Evolutionary conservation across 805 yeast genomes (phyloP).

Genomic region (Candida endomychidarum): DNA sequence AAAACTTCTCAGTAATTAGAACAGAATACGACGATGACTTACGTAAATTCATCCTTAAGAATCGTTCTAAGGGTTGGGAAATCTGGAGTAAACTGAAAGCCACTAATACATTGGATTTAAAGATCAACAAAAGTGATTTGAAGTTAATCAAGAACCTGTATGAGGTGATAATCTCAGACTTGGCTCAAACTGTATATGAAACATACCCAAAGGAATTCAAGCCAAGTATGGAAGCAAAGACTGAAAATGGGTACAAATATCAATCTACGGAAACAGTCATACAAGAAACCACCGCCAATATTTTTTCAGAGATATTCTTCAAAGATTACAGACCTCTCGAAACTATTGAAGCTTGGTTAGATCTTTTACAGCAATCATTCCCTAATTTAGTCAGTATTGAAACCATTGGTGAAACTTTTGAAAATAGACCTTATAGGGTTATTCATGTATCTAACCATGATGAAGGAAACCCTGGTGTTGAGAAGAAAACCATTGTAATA

Average conservation of each 20-base stretch:
- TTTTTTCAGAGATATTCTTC: constrained; percentile 58
- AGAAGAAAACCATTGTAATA: constrained; percentile 63
- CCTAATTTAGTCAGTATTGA: constrained; percentile 65
- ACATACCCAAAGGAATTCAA: constrained; percentile 43
- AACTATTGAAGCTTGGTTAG: constrained; percentile 73
- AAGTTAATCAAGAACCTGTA: constrained; percentile 17
- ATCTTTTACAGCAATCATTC: constrained; percentile 55
- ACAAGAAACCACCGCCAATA: constrained; percentile 17
- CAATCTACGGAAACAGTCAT: constrained; percentile 17
- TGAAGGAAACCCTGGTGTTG: constrained; percentile 33
- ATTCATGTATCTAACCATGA: constrained; percentile 57
- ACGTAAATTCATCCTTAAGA: constrained; percentile 18
- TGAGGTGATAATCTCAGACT: constrained; percentile 52
- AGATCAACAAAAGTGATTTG: constrained; percentile 13
- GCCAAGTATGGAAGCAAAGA: background rate
- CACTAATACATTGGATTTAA: constrained; percentile 17
- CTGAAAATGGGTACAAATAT: constrained; percentile 8
- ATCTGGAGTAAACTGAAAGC: constrained; percentile 14
- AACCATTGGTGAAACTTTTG: constrained; percentile 71
- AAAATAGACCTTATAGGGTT: constrained; percentile 69
- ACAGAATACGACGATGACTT: constrained; percentile 27
- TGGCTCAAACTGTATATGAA: constrained; percentile 56
- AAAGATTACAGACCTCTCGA: constrained; percentile 65
- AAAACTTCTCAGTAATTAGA: constrained; percentile 46
- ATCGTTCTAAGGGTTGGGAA: constrained; percentile 4